A percentile compares a stretch with the other conserved stretches of the same genome.
Evolutionary conservation across 495 filamentous ascomycete genomes (phyloP).

Genomic region (Neurospora hispaniola): DNA sequence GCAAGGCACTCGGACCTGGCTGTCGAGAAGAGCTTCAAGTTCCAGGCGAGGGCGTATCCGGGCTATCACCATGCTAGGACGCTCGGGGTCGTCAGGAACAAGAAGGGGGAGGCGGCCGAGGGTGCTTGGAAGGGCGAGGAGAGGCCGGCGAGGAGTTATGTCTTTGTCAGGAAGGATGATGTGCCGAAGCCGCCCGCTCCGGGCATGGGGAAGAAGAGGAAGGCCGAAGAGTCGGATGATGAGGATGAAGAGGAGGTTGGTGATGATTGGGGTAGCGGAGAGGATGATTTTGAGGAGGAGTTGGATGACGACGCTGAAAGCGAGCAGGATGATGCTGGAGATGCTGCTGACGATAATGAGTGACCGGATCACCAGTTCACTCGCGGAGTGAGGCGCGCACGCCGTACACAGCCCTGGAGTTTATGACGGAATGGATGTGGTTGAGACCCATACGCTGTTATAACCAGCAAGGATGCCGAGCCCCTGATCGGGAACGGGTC

Average conservation of each 20-base stretch:
- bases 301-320: slow-evolving; percentile 5
- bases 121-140: slow-evolving; percentile 69
- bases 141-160: slow-evolving; percentile 61
- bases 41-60: slow-evolving; percentile 63
- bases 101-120: slow-evolving; percentile 35
- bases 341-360: slow-evolving; percentile 2
- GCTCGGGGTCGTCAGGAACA: slow-evolving; percentile 59
- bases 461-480: background rate
- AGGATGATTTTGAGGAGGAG: background rate
- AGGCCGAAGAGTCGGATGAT: slow-evolving; percentile 34
- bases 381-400: background rate
- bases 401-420: background rate
- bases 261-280: slow-evolving; percentile 9
- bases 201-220: slow-evolving; percentile 29
- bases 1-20: slow-evolving; percentile 67
- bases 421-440: background rate
- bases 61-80: slow-evolving; percentile 86
- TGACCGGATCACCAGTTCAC: background rate
- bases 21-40: slow-evolving; percentile 68
- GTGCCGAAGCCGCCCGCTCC: slow-evolving; percentile 8
- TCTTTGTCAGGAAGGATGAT: slow-evolving; percentile 60
- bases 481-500: background rate
- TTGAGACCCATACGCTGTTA: background rate
- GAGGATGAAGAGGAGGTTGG: slow-evolving; percentile 24
- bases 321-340: background rate